Evolutionary conservation across 2,329 filamentous ascomycete species (phyloP), one percentile per base, ranked within the genome.

Genomic region (Mariannaea elegans): DNA sequence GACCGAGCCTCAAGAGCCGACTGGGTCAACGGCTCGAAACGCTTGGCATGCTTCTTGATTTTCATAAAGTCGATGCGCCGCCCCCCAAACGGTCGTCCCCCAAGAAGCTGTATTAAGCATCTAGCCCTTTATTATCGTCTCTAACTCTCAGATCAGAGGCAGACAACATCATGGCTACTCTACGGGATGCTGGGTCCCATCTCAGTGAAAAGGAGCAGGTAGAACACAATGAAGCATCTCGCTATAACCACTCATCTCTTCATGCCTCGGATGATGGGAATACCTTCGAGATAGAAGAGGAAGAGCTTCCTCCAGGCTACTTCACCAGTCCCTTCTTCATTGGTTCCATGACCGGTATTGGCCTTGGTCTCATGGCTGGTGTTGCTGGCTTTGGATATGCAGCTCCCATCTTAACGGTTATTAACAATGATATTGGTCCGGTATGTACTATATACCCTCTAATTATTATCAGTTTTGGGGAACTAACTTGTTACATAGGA

Each of bases 341-440:
- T 27, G 70, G 67, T 7, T 61, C 67, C 16, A 68, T 69, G 65
- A 63, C 61, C 13, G 70, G 64, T 3, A 70, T 68, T 39, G 65
- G 65, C 9, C 56, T 70, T 8, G 67, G 68, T 38, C 62, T 73
- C 41, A 65, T 70, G 46, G 71, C 65, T 32, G 72, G 70, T 44
- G 67, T 73, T 27, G 68, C 65, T 16, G 73, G 72, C 7, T 74
- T 66, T 41, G 65, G 66, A 29, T 68, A 65, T 34, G 67, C 68
- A 8, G 70, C 70, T 10, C 63, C 65, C 21, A 61, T 68, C 34
- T 36, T 68, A 24, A 39, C 24, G 5, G 50, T 66, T 13, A 67
- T 68, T 42, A 68, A 65, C 41, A 64, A 58, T 16, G 64, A 68
- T 16, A 66, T 68, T 34, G 65, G 64, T 0, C 60, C 64, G 3